A percentile compares a stretch with the other conserved stretches of the same genome.
These are phyloP conservation scores for Beauveria pseudobassiana DNA, from an alignment of 2,329 filamentous ascomycete species.

Conservation along the genomic window DNA sequence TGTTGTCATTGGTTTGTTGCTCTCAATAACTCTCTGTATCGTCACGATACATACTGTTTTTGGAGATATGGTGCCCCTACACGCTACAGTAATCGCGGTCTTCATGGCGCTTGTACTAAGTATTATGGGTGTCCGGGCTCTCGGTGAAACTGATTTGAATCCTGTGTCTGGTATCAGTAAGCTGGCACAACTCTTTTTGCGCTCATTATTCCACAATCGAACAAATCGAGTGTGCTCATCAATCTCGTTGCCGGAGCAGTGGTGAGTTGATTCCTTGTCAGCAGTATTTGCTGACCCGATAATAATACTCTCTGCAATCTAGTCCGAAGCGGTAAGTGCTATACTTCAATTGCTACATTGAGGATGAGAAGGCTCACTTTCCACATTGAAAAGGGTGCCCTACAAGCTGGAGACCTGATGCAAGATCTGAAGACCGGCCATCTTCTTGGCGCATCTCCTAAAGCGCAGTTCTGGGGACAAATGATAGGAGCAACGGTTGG, in stretches of 20 bases:
- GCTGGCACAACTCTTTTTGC: slow-evolving; percentile 95
- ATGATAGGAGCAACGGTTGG: slow-evolving; percentile 83
- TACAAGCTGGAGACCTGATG: slow-evolving; percentile 94
- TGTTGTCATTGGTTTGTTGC: slow-evolving; percentile 65
- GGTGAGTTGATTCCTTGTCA: slow-evolving; percentile 23
- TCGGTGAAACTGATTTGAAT: slow-evolving; percentile 85
- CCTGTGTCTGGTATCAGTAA: slow-evolving; percentile 96
- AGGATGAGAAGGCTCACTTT: slow-evolving; percentile 9
- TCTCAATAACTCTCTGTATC: slow-evolving; percentile 75
- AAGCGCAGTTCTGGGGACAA: slow-evolving; percentile 94
- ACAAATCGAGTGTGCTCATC: slow-evolving; percentile 83
- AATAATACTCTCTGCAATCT: neutral
- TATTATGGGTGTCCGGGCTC: slow-evolving; percentile 63
- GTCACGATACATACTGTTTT: slow-evolving; percentile 77
- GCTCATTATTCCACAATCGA: slow-evolving; percentile 70
- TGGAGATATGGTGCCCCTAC: slow-evolving; percentile 70
- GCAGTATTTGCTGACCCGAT: neutral
- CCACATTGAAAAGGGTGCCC: slow-evolving; percentile 48
- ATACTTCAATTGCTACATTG: neutral
- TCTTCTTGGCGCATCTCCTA: slow-evolving; percentile 82
- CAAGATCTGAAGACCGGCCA: slow-evolving; percentile 97
- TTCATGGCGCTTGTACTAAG: slow-evolving; percentile 73
- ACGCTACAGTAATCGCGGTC: slow-evolving; percentile 70
- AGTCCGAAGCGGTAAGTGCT: slow-evolving; percentile 33
- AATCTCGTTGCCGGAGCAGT: slow-evolving; percentile 92